Evolutionary conservation across 345 rosid genomes (phyloP), one percentile per base, ranked within the genome.

Genomic region (Sonneratia caseolaris): DNA sequence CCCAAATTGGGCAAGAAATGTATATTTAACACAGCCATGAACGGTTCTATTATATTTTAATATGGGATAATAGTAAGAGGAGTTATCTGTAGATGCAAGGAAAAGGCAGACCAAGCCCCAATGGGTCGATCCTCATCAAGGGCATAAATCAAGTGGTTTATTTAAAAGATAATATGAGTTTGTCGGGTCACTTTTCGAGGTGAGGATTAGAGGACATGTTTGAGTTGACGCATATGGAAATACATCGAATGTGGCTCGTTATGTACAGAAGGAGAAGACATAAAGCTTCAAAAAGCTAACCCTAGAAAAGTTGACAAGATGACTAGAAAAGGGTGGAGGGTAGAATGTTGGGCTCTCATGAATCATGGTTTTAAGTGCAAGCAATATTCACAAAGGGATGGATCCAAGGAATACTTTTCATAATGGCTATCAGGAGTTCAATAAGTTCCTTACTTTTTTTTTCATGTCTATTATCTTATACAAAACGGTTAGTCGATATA

Each of bases 151-250:
- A 84, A 81, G 79, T 77, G 83, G 76, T 69, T 43, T 24, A 73
- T 56, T 75, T 49, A 73, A 74, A 72, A 73, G 43, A 77, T 75
- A 73, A 70, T 84, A 86, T 80, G 86, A 84, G 81, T 75, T 78
- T 83, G 88, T 84, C 92, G 86, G 85, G 55, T 80, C 84, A 79
- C 86, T 79, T 84, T 82, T 70, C 75, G 68, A 76, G 82, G 85
- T 62, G 68, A 37, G 64, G 76, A 83, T 81, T 73, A 64, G 69
- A 76, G 74, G 79, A 70, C 68, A 24, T 68, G 19, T 69, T 68
- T 69, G 82, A 73, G 69, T 69, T 48, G 78, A 75, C 68, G 32
- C 6, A 9, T 62, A 47, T 47, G 53, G 71, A 76, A 47, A 72
- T 47, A 71, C 82, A 77, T 81, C 76, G 77, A 80, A 79, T 73